Evolutionary conservation across 1,139 yeast genomes (phyloP), one percentile per base, ranked within the genome.

Genomic region (Chernovozyma aurita): DNA sequence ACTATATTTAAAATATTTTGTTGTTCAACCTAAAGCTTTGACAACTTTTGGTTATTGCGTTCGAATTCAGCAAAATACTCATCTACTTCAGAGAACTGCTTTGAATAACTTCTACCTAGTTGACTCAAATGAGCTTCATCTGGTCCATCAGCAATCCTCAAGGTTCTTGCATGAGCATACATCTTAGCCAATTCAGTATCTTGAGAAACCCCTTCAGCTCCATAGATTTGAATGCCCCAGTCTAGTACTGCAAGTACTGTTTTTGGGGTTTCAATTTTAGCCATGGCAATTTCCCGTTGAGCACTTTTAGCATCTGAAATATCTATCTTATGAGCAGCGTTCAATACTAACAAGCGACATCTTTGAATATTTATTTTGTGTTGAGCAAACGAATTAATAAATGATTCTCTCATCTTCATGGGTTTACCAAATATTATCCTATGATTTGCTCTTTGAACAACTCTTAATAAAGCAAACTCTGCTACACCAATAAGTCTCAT

Each of bases 81-180:
- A 41, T 65, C 70, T 16, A 62, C 64, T 14, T 45, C 41, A 5
- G 47, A 43, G 36, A 63, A 66, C 35, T 48, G 48, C 47, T 67
- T 67, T 24, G 65, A 58, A 41, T 70, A 73, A 31, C 60, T 55
- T 39, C 76, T 62, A 9, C 77, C 85, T 47, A 80, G 64, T 57
- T 80, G 86, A 45, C 65, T 63, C 55, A 78, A 61, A 54, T 81
- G 86, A 6, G 83, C 83, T 57, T 80, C 87, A 59, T 80, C 87
- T 2, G 88, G 87, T 7, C 87, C 86, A 53, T 81, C 88, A 14
- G 87, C 86, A 41, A 80, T 76, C 42, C 86, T 64, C 41, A 80
- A 66, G 28, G 83, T 78, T 55, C 87, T 67, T 41, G 75, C 66
- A 42, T 60, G 59, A 22, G 80, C 77, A 57, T 74, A 81, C 61